Evolutionary conservation across 1,284 basidiomycete species (phyloP).

Genomic region (Fistulinella staudtii): DNA sequence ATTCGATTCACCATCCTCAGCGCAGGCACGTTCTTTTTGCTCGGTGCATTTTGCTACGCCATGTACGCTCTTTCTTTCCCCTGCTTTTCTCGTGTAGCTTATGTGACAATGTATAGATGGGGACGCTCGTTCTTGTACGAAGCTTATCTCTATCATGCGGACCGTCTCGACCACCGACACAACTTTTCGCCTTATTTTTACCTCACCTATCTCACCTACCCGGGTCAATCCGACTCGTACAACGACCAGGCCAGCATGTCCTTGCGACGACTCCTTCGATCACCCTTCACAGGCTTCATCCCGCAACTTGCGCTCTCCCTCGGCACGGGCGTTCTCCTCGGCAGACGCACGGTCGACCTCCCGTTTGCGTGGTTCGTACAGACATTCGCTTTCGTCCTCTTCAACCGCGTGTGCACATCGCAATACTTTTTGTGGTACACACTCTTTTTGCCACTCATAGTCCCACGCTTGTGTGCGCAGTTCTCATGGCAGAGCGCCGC

Average conservation of each 20-base stretch:
- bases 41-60: conserved; percentile 68
- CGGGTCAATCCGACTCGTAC: conserved; percentile 32
- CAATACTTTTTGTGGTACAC: conserved; percentile 99
- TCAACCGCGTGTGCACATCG: conserved; percentile 99
- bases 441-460: conserved; percentile 81
- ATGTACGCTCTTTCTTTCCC: conserved; percentile 51
- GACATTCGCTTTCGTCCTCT: conserved; percentile 86
- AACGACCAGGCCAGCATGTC: conserved; percentile 38
- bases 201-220: conserved; percentile 81
- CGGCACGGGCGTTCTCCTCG: conserved; percentile 63
- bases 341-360: conserved; percentile 51
- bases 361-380: conserved; percentile 89
- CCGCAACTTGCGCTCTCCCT: conserved; percentile 72
- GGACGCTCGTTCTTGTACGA: conserved; percentile 89
- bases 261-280: conserved; percentile 47
- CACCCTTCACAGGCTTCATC: conserved; percentile 66
- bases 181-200: conserved; percentile 99
- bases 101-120: conserved; percentile 59
- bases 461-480: conserved; percentile 51
- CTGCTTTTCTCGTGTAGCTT: not conserved
- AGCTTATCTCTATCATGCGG: conserved; percentile 91
- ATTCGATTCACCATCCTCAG: conserved; percentile 69
- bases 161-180: conserved; percentile 91
- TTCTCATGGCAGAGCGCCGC: conserved; percentile 46
- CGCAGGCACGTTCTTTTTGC: conserved; percentile 61